These are phyloP conservation scores for Lasiosphaeriaceae sp. DNA, from an alignment of 495 filamentous ascomycete genomes.

Conservation along the genomic window DNA sequence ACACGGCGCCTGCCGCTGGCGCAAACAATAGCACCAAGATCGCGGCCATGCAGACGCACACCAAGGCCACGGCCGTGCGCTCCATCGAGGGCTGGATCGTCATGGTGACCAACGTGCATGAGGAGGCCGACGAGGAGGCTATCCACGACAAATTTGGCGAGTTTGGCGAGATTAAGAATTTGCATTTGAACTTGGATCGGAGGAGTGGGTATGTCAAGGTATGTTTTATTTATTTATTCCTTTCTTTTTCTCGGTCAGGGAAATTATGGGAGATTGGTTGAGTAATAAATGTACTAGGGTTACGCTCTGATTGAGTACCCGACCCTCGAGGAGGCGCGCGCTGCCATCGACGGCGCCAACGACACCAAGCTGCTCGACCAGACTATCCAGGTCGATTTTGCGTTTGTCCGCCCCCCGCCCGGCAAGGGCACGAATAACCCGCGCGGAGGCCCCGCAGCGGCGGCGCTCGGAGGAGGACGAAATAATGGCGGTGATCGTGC, in stretches of 20 bases:
- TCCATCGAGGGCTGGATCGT: slow-evolving; percentile 99
- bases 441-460: slow-evolving; percentile 48
- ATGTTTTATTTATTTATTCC: slow-evolving; percentile 20
- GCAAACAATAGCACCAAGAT: slow-evolving; percentile 43
- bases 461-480: slow-evolving; percentile 16
- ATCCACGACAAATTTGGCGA: slow-evolving; percentile 92
- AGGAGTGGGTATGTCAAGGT: slow-evolving; percentile 98
- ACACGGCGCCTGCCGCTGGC: not conserved
- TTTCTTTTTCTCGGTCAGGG: not conserved
- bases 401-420: slow-evolving; percentile 91
- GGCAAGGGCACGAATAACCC: slow-evolving; percentile 40
- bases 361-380: slow-evolving; percentile 84
- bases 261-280: too few species aligned
- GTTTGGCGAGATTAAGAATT: slow-evolving; percentile 95
- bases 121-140: slow-evolving; percentile 95
- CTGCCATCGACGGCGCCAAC: slow-evolving; percentile 81
- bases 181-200: slow-evolving; percentile 91
- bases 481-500: slow-evolving; percentile 21
- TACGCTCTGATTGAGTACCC: slow-evolving; percentile 93
- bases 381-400: slow-evolving; percentile 89
- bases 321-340: slow-evolving; percentile 78
- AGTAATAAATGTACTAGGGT: slow-evolving; percentile 59
- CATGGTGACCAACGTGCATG: slow-evolving; percentile 93
- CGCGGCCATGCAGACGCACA: slow-evolving; percentile 66
- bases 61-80: slow-evolving; percentile 85